Percentiles rank a stretch among this genome's conserved stretches.
Conservation (phyloP, 116 monocot genomes). For the Cymodocea nodosa region DNA sequence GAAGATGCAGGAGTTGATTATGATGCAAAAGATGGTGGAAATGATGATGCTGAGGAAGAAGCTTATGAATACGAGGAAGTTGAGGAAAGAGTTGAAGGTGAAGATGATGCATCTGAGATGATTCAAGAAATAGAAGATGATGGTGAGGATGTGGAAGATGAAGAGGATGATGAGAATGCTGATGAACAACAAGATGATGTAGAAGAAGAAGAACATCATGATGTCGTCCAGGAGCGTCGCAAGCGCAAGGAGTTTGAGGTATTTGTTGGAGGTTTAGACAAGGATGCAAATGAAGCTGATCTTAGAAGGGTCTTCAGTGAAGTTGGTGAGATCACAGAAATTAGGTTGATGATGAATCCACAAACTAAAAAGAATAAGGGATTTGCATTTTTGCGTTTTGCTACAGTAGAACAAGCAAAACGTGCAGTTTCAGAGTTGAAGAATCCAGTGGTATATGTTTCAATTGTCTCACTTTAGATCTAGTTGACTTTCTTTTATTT, state of each 20-base stretch:
- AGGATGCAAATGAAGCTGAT: conserved; percentile 90
- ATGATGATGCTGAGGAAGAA: conserved; percentile 21
- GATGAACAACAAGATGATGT: conserved; percentile 44
- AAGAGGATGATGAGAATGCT: conserved; percentile 36
- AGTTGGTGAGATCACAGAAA: conserved; percentile 81
- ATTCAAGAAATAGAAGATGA: conserved; percentile 43
- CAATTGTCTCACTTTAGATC: not conserved
- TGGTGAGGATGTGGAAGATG: conserved; percentile 35
- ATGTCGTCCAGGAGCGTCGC: conserved; percentile 65
- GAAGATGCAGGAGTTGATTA: conserved; percentile 75
- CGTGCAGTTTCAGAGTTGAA: conserved; percentile 79
- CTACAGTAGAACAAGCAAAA: conserved; percentile 92
- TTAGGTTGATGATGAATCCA: conserved; percentile 85
- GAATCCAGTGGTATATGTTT: conserved; percentile 57
- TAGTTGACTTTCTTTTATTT: not conserved
- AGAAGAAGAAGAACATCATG: conserved; percentile 75
- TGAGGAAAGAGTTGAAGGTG: conserved; percentile 26
- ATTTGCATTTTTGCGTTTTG: conserved; percentile 96
- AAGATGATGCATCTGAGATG: conserved; percentile 25
- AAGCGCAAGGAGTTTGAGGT: conserved; percentile 98
- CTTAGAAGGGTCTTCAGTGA: conserved; percentile 71
- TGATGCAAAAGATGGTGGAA: conserved; percentile 38
- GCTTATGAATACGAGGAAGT: conserved; percentile 14
- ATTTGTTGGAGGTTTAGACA: conserved; percentile 98
- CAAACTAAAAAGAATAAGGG: conserved; percentile 97